phyloP scores from a whole-genome alignment of 2,329 filamentous ascomycete species.

The Alternaria rosae region DNA sequence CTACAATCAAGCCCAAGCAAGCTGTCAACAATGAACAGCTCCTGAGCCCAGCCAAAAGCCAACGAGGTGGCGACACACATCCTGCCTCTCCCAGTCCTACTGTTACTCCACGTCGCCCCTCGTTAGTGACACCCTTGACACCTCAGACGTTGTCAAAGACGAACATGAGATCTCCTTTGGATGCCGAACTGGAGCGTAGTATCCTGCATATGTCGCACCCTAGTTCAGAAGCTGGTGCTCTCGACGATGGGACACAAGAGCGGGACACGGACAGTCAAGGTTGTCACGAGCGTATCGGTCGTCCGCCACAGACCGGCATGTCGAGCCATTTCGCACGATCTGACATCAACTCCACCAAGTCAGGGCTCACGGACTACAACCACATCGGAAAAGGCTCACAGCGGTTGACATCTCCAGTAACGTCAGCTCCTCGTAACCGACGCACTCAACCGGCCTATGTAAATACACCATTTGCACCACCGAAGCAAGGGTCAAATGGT shows the following conservation, averaged over 20 bases:
- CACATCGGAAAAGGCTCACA: not conserved
- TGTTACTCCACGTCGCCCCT: slow-evolving; percentile 1
- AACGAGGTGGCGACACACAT: not conserved
- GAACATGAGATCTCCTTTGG: slow-evolving; percentile 2
- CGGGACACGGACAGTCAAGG: no score
- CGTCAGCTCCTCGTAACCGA: slow-evolving; percentile 1
- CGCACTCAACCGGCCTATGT: slow-evolving; percentile 5
- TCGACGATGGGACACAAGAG: not conserved
- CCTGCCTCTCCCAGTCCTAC: slow-evolving; percentile 17
- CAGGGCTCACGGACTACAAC: not conserved
- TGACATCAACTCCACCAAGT: not conserved
- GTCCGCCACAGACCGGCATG: not conserved
- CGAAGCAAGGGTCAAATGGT: slow-evolving; percentile 20
- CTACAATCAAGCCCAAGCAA: slow-evolving; percentile 29
- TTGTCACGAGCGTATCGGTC: not conserved
- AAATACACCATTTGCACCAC: slow-evolving; percentile 43
- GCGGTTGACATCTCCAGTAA: not conserved
- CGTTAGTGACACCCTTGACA: slow-evolving; percentile 19
- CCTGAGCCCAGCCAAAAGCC: slow-evolving; percentile 36
- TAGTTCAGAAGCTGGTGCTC: not conserved
- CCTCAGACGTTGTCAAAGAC: slow-evolving; percentile 23
- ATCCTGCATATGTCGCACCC: slow-evolving; percentile 8
- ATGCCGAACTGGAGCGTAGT: slow-evolving; percentile 17
- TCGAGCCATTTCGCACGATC: not conserved
- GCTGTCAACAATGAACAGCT: slow-evolving; percentile 25